Conservation (phyloP, 2,329 filamentous ascomycete genomes). For the Diplodia seriata region DNA sequence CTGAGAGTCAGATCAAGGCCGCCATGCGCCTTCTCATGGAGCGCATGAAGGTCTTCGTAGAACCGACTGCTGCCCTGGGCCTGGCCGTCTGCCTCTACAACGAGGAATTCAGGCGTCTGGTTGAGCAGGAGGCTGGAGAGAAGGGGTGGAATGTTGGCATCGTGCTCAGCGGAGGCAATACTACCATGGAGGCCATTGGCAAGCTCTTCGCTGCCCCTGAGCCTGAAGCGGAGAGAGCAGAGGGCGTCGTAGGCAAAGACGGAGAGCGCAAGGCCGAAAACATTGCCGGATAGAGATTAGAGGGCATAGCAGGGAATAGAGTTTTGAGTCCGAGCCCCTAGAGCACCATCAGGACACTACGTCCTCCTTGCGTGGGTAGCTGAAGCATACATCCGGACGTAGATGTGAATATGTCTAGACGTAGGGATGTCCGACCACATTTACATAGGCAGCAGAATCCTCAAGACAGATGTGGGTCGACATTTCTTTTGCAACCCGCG, state of each 20-base stretch:
- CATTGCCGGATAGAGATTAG: conserved; percentile 50
- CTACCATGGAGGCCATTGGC: conserved; percentile 66
- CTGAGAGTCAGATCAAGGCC: conserved; percentile 79
- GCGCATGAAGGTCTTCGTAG: conserved; percentile 87
- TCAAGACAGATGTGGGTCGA: too few relatives aligned
- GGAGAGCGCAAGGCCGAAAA: conserved; percentile 56
- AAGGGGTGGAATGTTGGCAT: conserved; percentile 75
- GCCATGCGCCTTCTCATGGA: conserved; percentile 82
- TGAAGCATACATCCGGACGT: too few relatives aligned
- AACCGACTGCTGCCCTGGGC: conserved; percentile 85
- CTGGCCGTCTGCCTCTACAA: conserved; percentile 84
- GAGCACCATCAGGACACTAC: too few relatives aligned
- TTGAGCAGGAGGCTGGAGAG: conserved; percentile 73
- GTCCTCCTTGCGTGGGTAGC: too few relatives aligned
- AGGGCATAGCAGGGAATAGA: not conserved
- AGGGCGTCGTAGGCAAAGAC: conserved; percentile 49
- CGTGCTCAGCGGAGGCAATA: conserved; percentile 70
- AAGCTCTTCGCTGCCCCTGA: conserved; percentile 57
- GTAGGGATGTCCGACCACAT: too few relatives aligned
- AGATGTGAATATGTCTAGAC: too few relatives aligned
- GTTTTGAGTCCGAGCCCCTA: too few relatives aligned
- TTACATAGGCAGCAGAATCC: too few relatives aligned
- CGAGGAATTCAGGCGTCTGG: conserved; percentile 77
- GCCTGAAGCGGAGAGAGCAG: conserved; percentile 47
- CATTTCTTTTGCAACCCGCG: too few relatives aligned